These are phyloP conservation scores for Elsinoe perseae DNA, from an alignment of 2,329 filamentous ascomycete genomes.

Conservation along the genomic window DNA sequence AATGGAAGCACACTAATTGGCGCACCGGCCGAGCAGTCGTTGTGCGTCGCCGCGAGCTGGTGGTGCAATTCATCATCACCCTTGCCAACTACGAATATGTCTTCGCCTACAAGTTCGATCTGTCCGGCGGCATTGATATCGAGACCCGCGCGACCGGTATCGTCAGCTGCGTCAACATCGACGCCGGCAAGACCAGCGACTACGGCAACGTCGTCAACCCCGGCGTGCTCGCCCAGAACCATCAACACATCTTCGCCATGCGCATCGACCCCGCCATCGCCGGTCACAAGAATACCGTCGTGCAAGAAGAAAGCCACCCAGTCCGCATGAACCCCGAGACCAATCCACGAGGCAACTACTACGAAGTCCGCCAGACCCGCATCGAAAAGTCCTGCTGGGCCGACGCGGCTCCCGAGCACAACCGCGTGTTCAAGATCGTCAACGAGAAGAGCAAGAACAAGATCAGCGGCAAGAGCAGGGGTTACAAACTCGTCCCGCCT, in stretches of 20 bases:
- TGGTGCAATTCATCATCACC: constrained; percentile 61
- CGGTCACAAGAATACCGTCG: constrained; percentile 43
- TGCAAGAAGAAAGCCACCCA: constrained; percentile 47
- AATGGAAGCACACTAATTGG: constrained; percentile 65
- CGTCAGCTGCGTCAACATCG: constrained; percentile 54
- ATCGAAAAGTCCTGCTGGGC: constrained; percentile 22
- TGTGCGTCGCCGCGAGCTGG: constrained; percentile 53
- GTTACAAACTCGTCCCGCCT: constrained; percentile 43
- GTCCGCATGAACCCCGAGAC: constrained; percentile 44
- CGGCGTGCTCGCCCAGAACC: constrained; percentile 59
- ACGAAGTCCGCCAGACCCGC: constrained; percentile 42
- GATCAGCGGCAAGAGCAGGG: constrained; percentile 38
- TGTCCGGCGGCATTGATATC: constrained; percentile 52
- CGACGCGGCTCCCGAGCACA: constrained; percentile 36
- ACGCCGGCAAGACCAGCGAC: constrained; percentile 44
- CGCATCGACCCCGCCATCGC: constrained; percentile 60
- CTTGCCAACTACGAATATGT: constrained; percentile 66
- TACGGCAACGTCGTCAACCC: constrained; percentile 51
- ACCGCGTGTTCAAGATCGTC: constrained; percentile 49
- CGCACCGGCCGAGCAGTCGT: constrained; percentile 56
- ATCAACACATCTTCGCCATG: constrained; percentile 61
- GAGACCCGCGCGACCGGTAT: constrained; percentile 61
- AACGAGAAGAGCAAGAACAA: constrained; percentile 41
- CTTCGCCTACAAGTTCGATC: constrained; percentile 57
- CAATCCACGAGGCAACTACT: constrained; percentile 57